phyloP scores from a whole-genome alignment of 2,329 filamentous ascomycete species.

The Curvularia sp. region DNA sequence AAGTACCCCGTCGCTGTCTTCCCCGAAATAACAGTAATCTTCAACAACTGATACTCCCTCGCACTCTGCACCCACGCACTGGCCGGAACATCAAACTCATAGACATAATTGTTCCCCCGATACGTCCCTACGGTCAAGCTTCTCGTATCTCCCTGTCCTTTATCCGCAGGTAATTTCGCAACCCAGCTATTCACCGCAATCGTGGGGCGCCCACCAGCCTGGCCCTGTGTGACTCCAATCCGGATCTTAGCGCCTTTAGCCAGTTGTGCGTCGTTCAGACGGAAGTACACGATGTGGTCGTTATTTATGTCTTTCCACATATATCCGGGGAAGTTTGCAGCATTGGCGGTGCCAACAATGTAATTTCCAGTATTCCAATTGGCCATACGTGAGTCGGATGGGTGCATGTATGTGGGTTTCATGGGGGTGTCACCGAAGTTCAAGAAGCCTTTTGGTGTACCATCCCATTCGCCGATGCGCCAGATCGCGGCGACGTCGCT shows the following conservation, averaged over 20 bases:
- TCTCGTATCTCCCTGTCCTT: slow-evolving; percentile 30
- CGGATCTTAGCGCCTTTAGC: slow-evolving; percentile 32
- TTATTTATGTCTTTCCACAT: slow-evolving; percentile 55
- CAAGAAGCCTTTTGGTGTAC: slow-evolving; percentile 63
- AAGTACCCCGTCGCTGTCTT: slow-evolving; percentile 31
- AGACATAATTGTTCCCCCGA: slow-evolving; percentile 33
- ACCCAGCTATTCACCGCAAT: slow-evolving; percentile 28
- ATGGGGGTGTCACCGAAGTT: slow-evolving; percentile 56
- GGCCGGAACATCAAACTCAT: slow-evolving; percentile 33
- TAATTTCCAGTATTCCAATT: slow-evolving; percentile 33
- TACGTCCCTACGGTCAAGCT: slow-evolving; percentile 34
- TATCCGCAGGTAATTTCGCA: slow-evolving; percentile 23
- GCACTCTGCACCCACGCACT: slow-evolving; percentile 30
- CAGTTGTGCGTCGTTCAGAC: slow-evolving; percentile 27
- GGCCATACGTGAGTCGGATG: slow-evolving; percentile 43
- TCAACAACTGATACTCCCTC: slow-evolving; percentile 29
- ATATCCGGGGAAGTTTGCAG: slow-evolving; percentile 49
- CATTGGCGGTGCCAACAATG: slow-evolving; percentile 27
- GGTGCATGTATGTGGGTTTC: slow-evolving; percentile 55
- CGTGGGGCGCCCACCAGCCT: slow-evolving; percentile 26
- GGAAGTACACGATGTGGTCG: slow-evolving; percentile 53
- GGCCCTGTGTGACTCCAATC: slow-evolving; percentile 33
- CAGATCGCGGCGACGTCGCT: slow-evolving; percentile 60
- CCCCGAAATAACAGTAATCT: slow-evolving; percentile 30
- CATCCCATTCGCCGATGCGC: slow-evolving; percentile 70